Percentiles rank a stretch among this genome's conserved stretches.
These are phyloP conservation scores for Sanguinoderma infundibulare DNA, from an alignment of 1,284 basidiomycete genomes.

Conservation along the genomic window DNA sequence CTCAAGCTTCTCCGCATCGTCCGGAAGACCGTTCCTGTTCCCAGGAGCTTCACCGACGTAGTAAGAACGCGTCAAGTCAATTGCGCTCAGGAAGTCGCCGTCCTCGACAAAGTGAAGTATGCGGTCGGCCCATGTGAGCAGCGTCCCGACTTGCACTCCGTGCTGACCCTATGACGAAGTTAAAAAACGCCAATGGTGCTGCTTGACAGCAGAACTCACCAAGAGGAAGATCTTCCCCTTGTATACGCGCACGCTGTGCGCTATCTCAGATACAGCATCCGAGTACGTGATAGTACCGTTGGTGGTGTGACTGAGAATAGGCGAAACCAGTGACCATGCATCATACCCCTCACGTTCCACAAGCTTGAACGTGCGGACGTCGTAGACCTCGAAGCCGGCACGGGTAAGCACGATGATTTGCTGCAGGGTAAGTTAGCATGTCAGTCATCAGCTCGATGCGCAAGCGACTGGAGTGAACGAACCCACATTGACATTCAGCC, in stretches of 20 bases:
- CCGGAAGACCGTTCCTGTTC: slow-evolving; percentile 88
- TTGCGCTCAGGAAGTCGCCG: slow-evolving; percentile 91
- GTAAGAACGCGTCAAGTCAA: slow-evolving; percentile 85
- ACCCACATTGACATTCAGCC: slow-evolving; percentile 80
- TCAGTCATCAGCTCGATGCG: not conserved
- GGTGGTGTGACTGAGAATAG: slow-evolving; percentile 51
- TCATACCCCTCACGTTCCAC: slow-evolving; percentile 67
- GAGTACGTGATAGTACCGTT: slow-evolving; percentile 52
- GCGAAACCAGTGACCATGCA: slow-evolving; percentile 56
- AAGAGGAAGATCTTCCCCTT: slow-evolving; percentile 92
- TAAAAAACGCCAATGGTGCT: not conserved
- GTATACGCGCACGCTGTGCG: slow-evolving; percentile 80
- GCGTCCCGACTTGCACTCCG: slow-evolving; percentile 81
- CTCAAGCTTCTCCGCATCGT: slow-evolving; percentile 59
- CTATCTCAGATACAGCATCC: slow-evolving; percentile 58
- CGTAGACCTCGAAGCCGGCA: slow-evolving; percentile 70
- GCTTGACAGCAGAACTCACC: slow-evolving; percentile 52
- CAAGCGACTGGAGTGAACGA: slow-evolving; percentile 31
- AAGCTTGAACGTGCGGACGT: slow-evolving; percentile 56
- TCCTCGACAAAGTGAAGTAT: slow-evolving; percentile 84
- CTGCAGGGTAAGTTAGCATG: slow-evolving; percentile 41
- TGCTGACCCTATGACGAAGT: slow-evolving; percentile 56
- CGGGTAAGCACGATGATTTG: slow-evolving; percentile 67
- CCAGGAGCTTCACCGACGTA: slow-evolving; percentile 85
- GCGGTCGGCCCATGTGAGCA: slow-evolving; percentile 95